Evolutionary conservation across 371 early-diverging fungal species (phyloP).

Genomic region (Mucor saturninus): DNA sequence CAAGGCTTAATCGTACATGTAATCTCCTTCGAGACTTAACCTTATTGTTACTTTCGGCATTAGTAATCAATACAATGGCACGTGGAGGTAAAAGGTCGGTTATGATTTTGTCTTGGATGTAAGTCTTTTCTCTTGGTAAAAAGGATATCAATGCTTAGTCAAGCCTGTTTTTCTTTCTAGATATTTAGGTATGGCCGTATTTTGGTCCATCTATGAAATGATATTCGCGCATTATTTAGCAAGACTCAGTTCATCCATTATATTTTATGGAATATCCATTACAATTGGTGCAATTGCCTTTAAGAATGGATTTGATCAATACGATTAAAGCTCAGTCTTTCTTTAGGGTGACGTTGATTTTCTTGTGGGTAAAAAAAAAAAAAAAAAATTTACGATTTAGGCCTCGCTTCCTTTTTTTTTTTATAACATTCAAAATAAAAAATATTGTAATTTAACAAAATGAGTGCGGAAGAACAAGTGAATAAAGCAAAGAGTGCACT

Average conservation of each 20-base stretch:
- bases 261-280: constrained; percentile 32
- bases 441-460: not conserved
- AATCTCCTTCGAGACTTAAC: constrained; percentile 25
- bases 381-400: not conserved
- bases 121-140: not conserved
- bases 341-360: constrained; percentile 4
- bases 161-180: not conserved
- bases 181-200: constrained; percentile 32
- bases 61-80: constrained; percentile 28
- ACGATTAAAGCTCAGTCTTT: constrained; percentile 3
- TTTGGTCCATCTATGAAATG: constrained; percentile 40
- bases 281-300: constrained; percentile 36
- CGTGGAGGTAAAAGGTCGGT: constrained; percentile 28
- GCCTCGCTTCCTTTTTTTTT: constrained; percentile 2
- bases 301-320: constrained; percentile 26
- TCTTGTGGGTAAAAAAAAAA: not conserved
- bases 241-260: constrained; percentile 24
- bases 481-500: constrained; percentile 35
- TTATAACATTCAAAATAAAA: constrained; percentile 2
- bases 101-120: constrained; percentile 30
- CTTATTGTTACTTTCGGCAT: constrained; percentile 22
- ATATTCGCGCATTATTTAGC: constrained; percentile 30
- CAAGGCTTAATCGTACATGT: constrained; percentile 24
- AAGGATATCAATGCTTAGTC: too few species aligned
- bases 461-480: constrained; percentile 32